Evolutionary conservation across 2,329 filamentous ascomycete species (phyloP), one percentile per base, ranked within the genome.

Genomic region (Hortaea sp.): DNA sequence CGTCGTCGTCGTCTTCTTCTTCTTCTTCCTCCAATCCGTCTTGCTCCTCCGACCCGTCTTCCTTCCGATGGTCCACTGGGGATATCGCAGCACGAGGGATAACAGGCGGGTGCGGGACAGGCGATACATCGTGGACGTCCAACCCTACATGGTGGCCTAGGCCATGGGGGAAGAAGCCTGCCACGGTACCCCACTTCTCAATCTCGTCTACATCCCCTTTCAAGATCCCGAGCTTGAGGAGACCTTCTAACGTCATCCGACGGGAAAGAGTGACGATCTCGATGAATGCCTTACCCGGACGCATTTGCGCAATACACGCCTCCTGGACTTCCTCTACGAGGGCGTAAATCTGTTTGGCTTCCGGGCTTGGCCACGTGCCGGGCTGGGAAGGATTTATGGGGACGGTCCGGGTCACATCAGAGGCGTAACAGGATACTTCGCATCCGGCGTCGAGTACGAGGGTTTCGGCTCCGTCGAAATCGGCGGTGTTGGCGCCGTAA

Each of bases 321-420:
- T 81, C 74, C 66, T 95, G 89, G 85, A 95, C 95, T 58, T 79
- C 75, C 45, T 88, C 76, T 0, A 95, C 89, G 31, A 92, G 73
- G 40, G 78, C 73, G 63, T 95, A 89, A 44, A 95, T 82, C 7
- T 78, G 76, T 41, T 76, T 75, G 1, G 82, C 82, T 62, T 90
- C 84, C 10, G 73, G 64, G 0, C 79, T 77, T 55, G 68, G 68
- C 71, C 88, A 94, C 0, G 69, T 69, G 5, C 85, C 85, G 7
- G 57, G 59, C 0, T 53, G 44, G 7, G 52, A 44, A 5, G 34
- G 32, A 10, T 75, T 77, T 20, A 95, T 68, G 4, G 90, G 90
- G 54, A 95, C 80, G 0, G 89, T 92, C 34, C 90, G 79, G 0
- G 92, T 97, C 29, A 97, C 81, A 64, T 97, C 90, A 47, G 84